phyloP scores from a whole-genome alignment of 345 rosid species.

The Eucalyptus sp. region DNA sequence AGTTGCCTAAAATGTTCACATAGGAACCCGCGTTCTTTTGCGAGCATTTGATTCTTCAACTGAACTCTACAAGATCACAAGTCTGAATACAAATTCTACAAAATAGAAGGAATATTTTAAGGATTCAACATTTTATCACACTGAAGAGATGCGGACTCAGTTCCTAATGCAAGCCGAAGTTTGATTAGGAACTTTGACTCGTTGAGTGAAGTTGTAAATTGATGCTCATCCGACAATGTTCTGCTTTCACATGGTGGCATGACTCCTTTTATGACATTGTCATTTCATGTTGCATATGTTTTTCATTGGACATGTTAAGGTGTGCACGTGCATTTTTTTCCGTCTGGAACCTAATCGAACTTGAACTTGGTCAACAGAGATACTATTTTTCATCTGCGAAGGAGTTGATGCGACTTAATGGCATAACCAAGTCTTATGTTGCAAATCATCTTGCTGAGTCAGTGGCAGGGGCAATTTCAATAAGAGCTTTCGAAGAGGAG shows the following conservation, averaged over 20 bases:
- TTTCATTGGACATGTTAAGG: neutral
- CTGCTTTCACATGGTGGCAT: neutral
- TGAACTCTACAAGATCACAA: neutral
- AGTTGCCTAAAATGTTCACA: neutral
- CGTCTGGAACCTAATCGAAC: neutral
- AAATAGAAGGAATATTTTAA: no score
- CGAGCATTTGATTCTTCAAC: neutral
- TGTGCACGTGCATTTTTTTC: neutral
- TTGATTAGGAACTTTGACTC: neutral
- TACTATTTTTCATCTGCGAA: constrained; percentile 78
- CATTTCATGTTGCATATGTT: neutral
- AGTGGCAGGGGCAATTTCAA: constrained; percentile 78
- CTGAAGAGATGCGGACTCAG: neutral
- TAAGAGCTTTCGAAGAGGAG: constrained; percentile 85
- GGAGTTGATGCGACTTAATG: constrained; percentile 86
- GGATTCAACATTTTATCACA: neutral
- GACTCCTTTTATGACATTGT: neutral
- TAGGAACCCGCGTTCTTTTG: neutral
- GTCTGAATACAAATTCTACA: neutral
- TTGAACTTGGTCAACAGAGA: constrained; percentile 23
- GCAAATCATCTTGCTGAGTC: constrained; percentile 96
- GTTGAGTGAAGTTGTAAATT: neutral
- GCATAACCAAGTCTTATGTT: constrained; percentile 81
- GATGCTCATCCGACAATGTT: neutral
- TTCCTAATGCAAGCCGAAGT: neutral